Base-by-base conservation (phyloP, 208 protist species). In the Leishmania martiniquensis region DNA sequence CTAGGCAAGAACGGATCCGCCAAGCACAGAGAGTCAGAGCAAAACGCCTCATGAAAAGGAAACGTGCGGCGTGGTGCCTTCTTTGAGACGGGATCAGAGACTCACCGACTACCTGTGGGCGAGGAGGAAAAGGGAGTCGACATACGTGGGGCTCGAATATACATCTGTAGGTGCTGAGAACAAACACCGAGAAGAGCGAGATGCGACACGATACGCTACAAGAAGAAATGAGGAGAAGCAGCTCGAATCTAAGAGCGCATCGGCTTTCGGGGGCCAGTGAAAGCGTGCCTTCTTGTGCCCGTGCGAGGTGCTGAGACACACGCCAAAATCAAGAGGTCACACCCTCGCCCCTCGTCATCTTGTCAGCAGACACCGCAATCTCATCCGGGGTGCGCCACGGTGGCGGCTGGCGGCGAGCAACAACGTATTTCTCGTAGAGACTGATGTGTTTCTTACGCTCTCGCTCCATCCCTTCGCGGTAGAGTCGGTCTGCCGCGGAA, bases 401-500 rank as follows among this genome's bases (percentile, higher is more conserved):
- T 1, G 82, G 25, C 20, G 81, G 78, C 17, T 73, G 63, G 52
- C 80, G 79, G 20, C 90, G 75, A 32, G 72, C 74, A 22, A 91
- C 71, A 20, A 97, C 91, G 75, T 88, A 95, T 76, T 95, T 83
- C 60, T 97, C 85, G 75, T 93, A 97, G 1, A 97, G 78, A 29
- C 78, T 84, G 60, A 94, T 93, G 75, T 94, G 90, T 77, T 90
- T 92, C 55, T 88, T 88, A 25, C 91, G 88, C 72, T 94, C 91
- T 5, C 86, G 80, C 73, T 91, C 83, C 91, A 97, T 95, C 12
- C 91, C 91, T 29, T 87, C 91, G 29, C 83, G 73, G 82, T 97
- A 97, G 0, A 96, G 81, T 3, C 89, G 85, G 20, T 87, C 80
- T 20, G 78, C 77, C n/a, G 87, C 76, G 52, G 86, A 45, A 44